Percentiles rank a stretch among this genome's conserved stretches.
phyloP scores from a whole-genome alignment of 1,284 basidiomycete species.

The Ceratobasidium sp. region DNA sequence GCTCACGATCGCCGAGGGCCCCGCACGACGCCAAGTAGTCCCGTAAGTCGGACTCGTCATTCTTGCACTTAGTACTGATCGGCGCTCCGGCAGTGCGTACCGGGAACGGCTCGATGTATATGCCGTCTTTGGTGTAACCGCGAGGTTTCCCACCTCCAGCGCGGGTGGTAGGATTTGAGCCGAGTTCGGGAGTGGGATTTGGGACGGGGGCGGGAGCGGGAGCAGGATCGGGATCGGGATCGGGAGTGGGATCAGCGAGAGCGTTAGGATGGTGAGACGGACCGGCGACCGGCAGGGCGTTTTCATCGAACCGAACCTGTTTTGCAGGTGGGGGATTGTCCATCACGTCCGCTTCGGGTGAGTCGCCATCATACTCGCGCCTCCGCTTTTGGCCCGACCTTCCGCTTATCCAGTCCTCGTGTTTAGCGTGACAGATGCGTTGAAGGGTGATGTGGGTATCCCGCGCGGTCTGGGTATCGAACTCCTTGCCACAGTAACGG shows the following conservation, averaged over 20 bases:
- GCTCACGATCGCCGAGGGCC: neutral
- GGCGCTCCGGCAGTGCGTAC: conserved; percentile 17
- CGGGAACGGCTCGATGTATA: conserved; percentile 21
- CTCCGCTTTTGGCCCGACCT: neutral
- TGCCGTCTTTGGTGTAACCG: neutral
- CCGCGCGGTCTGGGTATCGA: neutral
- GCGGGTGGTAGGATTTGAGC: too few relatives aligned
- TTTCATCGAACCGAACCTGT: neutral
- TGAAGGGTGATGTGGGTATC: neutral
- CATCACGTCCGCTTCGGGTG: neutral
- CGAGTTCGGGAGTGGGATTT: too few relatives aligned
- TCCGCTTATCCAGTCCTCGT: neutral
- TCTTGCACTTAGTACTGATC: conserved; percentile 4
- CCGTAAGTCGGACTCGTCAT: neutral
- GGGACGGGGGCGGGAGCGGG: too few relatives aligned
- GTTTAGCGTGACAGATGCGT: neutral
- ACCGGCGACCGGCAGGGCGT: neutral
- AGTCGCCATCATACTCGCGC: neutral
- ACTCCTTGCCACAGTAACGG: neutral
- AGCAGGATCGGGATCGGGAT: neutral
- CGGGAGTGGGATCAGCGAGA: neutral
- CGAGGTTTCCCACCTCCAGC: neutral
- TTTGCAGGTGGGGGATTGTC: neutral
- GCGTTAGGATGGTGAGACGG: neutral
- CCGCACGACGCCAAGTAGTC: conserved; percentile 7